phyloP scores from a whole-genome alignment of 2,329 filamentous ascomycete genomes.

The Apiospora koreana region DNA sequence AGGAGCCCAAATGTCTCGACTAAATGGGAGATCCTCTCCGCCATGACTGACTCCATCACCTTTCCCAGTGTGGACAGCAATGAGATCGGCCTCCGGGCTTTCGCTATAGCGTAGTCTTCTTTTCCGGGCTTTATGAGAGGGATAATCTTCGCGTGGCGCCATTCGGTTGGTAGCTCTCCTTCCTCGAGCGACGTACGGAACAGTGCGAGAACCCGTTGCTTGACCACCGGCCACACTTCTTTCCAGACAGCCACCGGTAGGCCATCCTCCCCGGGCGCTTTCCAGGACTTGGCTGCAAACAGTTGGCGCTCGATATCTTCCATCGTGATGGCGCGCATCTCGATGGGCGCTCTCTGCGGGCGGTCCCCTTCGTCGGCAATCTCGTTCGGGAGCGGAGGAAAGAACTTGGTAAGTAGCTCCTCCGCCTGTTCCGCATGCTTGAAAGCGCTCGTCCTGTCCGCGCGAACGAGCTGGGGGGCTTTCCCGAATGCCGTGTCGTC shows the following conservation, averaged over 20 bases:
- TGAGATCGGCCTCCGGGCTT: conserved; percentile 29
- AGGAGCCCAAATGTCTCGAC: conserved; percentile 32
- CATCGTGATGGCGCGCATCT: conserved; percentile 21
- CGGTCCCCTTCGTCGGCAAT: conserved; percentile 22
- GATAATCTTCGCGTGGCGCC: conserved; percentile 29
- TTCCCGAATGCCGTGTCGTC: conserved; percentile 25
- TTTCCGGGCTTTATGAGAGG: conserved; percentile 28
- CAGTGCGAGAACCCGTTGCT: conserved; percentile 1
- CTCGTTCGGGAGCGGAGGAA: conserved; percentile 11
- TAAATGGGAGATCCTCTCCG: conserved; percentile 29
- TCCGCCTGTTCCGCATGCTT: conserved; percentile 20
- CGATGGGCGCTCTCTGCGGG: background rate
- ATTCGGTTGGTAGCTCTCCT: conserved; percentile 22
- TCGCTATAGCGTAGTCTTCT: conserved; percentile 16
- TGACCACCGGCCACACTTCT: no score
- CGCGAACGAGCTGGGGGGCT: conserved; percentile 22
- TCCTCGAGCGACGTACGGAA: conserved; percentile 21
- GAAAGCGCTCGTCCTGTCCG: conserved; percentile 19
- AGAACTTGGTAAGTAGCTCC: conserved; percentile 22
- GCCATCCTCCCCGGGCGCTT: no score
- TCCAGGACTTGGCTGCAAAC: conserved; percentile 10
- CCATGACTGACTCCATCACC: conserved; percentile 23
- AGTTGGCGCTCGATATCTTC: conserved; percentile 24
- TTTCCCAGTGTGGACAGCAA: conserved; percentile 30
- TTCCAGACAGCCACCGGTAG: no score